phyloP scores from a whole-genome alignment of 345 rosid genomes.

The Pseudoturritis turrita region DNA sequence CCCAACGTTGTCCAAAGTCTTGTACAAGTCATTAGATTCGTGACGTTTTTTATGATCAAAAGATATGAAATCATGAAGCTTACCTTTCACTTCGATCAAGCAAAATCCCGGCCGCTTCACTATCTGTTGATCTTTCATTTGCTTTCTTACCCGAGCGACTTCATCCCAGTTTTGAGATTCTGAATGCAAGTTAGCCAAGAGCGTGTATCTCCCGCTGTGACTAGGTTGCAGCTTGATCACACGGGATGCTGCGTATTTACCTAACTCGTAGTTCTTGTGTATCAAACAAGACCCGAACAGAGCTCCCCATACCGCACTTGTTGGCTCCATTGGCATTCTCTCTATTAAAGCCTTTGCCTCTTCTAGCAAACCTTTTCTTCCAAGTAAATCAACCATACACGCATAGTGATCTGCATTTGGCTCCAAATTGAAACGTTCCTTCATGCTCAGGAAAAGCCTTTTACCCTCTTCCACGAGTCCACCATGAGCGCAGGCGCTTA shows the following conservation, averaged over 20 bases:
- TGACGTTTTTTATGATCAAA: not conserved
- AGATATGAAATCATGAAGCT: slow-evolving; percentile 6
- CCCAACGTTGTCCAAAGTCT: slow-evolving; percentile 4
- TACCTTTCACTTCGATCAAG: slow-evolving; percentile 45
- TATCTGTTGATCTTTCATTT: slow-evolving; percentile 46
- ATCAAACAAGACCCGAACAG: slow-evolving; percentile 21
- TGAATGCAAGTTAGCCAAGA: slow-evolving; percentile 48
- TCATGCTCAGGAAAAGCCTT: slow-evolving; percentile 28
- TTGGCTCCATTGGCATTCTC: slow-evolving; percentile 33
- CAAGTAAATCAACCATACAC: slow-evolving; percentile 33
- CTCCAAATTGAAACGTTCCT: not conserved
- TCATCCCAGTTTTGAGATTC: slow-evolving; percentile 56
- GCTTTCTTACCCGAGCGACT: slow-evolving; percentile 37
- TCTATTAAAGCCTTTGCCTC: slow-evolving; percentile 28
- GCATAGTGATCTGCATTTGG: slow-evolving; percentile 22
- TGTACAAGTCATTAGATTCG: slow-evolving; percentile 8
- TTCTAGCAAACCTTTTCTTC: slow-evolving; percentile 28
- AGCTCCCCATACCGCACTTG: slow-evolving; percentile 28
- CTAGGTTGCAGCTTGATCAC: slow-evolving; percentile 49
- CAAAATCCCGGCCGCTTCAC: slow-evolving; percentile 49
- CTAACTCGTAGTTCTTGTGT: slow-evolving; percentile 15
- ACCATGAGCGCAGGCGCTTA: slow-evolving; percentile 40
- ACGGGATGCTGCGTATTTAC: slow-evolving; percentile 44
- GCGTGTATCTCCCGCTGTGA: slow-evolving; percentile 43
- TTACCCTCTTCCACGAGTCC: slow-evolving; percentile 33